phyloP scores from a whole-genome alignment of 768 basidiomycete genomes.

The Kwoniella dendrophila region DNA sequence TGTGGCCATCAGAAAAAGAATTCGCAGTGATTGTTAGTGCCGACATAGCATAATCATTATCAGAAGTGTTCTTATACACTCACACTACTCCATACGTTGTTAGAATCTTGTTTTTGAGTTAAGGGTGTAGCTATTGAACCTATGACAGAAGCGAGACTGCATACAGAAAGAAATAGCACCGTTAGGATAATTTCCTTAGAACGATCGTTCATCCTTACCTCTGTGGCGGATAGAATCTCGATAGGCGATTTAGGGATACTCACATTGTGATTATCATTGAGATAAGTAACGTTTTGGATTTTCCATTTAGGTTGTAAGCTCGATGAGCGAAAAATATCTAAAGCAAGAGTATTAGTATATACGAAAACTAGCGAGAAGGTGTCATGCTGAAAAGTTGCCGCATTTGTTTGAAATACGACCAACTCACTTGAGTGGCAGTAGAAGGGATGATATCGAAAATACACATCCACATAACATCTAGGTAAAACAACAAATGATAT shows the following conservation, averaged over 20 bases:
- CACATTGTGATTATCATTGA: background rate
- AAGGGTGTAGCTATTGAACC: constrained; percentile 5
- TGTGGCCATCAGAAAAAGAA: background rate
- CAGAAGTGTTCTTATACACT: background rate
- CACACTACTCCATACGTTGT: background rate
- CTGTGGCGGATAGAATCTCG: too few relatives aligned
- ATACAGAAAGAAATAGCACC: background rate
- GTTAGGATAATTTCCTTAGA: too few relatives aligned
- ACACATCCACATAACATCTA: constrained; percentile 2
- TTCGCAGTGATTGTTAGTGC: background rate
- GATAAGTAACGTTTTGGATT: background rate
- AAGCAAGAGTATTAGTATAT: too few relatives aligned
- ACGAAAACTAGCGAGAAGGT: too few relatives aligned
- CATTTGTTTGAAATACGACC: background rate
- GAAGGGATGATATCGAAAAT: constrained; percentile 15
- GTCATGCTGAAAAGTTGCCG: background rate
- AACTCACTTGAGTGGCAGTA: constrained; percentile 11
- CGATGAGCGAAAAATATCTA: constrained; percentile 19
- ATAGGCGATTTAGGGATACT: background rate
- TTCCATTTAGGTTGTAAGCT: constrained; percentile 3
- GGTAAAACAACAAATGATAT: background rate
- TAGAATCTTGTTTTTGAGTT: background rate
- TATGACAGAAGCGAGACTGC: constrained; percentile 1
- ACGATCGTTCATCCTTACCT: constrained; percentile 1
- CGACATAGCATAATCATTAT: background rate